Evolutionary conservation across 2,329 filamentous ascomycete species (phyloP).

Genomic region (Microdochium nivale): DNA sequence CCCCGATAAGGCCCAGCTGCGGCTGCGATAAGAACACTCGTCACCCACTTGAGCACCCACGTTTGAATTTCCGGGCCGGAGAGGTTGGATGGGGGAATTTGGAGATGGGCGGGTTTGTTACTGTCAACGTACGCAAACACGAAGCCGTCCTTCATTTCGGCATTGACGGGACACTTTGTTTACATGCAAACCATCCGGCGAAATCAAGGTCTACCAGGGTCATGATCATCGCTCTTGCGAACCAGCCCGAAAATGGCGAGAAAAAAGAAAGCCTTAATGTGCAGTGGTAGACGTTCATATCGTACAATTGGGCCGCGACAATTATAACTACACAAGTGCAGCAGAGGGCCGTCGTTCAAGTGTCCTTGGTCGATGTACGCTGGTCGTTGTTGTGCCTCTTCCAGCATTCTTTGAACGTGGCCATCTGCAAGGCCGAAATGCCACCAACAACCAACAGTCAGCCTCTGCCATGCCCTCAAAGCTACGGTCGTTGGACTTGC

Average conservation of each 20-base stretch:
- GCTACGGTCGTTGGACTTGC: conserved; percentile 40
- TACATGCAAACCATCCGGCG: too few relatives aligned
- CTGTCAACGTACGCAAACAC: too few relatives aligned
- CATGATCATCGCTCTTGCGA: too few relatives aligned
- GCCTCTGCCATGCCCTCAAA: background rate
- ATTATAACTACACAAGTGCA: background rate
- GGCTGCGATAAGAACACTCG: background rate
- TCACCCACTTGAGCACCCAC: too few relatives aligned
- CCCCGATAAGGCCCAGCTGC: background rate
- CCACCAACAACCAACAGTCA: conserved; percentile 4
- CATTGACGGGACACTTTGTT: too few relatives aligned
- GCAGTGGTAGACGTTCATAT: background rate
- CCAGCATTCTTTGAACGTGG: conserved; percentile 84
- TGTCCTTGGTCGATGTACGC: conserved; percentile 70
- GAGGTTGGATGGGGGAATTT: too few relatives aligned
- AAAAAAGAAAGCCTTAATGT: too few relatives aligned
- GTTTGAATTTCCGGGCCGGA: too few relatives aligned
- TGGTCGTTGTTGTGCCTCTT: conserved; percentile 80
- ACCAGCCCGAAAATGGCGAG: too few relatives aligned
- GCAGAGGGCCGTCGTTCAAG: conserved; percentile 10
- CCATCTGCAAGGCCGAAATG: conserved; percentile 58
- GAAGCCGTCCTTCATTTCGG: too few relatives aligned
- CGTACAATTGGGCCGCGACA: background rate
- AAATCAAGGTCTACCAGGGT: too few relatives aligned
- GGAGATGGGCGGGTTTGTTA: too few relatives aligned